These are phyloP conservation scores for Bisporella sp. DNA, from an alignment of 2,329 filamentous ascomycete genomes.

Conservation along the genomic window DNA sequence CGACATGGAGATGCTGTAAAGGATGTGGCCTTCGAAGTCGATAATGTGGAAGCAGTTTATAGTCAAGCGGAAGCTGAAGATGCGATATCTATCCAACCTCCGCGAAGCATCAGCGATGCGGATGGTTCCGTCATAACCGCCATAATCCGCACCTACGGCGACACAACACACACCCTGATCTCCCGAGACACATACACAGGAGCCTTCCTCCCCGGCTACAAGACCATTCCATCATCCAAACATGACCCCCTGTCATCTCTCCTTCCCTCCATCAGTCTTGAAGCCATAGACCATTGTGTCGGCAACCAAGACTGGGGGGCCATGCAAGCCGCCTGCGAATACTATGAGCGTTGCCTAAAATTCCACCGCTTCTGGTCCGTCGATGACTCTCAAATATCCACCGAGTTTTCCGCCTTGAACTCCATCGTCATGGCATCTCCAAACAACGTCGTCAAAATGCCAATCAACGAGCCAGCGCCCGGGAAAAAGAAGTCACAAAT, in stretches of 20 bases:
- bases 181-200: conserved; percentile 65
- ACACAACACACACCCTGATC: conserved; percentile 91
- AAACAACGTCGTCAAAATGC: conserved; percentile 90
- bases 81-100: conserved; percentile 55
- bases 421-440: conserved; percentile 85
- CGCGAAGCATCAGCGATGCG: conserved; percentile 47
- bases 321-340: conserved; percentile 61
- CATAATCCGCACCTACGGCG: conserved; percentile 84
- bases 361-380: conserved; percentile 98
- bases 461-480: conserved; percentile 89
- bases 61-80: conserved; percentile 60
- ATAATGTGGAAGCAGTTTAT: conserved; percentile 79
- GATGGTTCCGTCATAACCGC: conserved; percentile 65
- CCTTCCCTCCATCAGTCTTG: conserved; percentile 60
- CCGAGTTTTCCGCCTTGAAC: conserved; percentile 82
- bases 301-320: conserved; percentile 95
- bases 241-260: conserved; percentile 28
- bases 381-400: conserved; percentile 88
- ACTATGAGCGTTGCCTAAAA: conserved; percentile 80
- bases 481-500: conserved; percentile 93
- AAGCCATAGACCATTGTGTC: conserved; percentile 89
- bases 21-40: conserved; percentile 92
- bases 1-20: conserved; percentile 90
- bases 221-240: conserved; percentile 37
- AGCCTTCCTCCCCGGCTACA: conserved; percentile 78